phyloP scores from a whole-genome alignment of 768 basidiomycete genomes.

The Tylopilus intermedius region DNA sequence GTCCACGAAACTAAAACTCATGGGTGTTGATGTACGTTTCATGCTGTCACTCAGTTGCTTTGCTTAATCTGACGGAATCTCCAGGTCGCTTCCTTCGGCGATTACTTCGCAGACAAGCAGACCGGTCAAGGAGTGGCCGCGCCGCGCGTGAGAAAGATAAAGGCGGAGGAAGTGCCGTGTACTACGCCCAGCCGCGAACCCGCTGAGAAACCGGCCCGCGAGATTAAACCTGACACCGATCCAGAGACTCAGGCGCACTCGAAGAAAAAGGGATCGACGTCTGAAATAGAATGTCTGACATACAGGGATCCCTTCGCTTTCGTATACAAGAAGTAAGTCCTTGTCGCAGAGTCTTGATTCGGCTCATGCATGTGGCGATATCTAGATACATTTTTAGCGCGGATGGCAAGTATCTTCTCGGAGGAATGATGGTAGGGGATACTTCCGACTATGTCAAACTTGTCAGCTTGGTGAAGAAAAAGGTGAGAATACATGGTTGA shows the following conservation, averaged over 20 bases:
- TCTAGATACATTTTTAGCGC: slow-evolving; percentile 59
- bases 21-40: slow-evolving; percentile 48
- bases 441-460: slow-evolving; percentile 64
- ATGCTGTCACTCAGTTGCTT: not conserved
- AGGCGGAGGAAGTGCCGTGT: not conserved
- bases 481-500: slow-evolving; percentile 27
- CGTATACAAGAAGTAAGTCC: slow-evolving; percentile 58
- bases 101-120: slow-evolving; percentile 61
- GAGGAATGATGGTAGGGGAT: slow-evolving; percentile 81
- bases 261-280: not conserved
- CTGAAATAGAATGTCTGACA: slow-evolving; percentile 41
- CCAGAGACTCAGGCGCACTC: not conserved
- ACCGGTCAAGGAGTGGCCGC: slow-evolving; percentile 7
- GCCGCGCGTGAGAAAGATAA: not conserved
- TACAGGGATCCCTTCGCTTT: slow-evolving; percentile 71
- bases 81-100: slow-evolving; percentile 64
- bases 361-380: not conserved
- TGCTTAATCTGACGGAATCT: not conserved
- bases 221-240: slow-evolving; percentile 22
- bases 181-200: not conserved
- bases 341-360: not conserved
- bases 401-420: slow-evolving; percentile 67
- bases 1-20: slow-evolving; percentile 60
- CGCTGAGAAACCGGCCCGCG: not conserved
- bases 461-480: slow-evolving; percentile 66